These are phyloP conservation scores for Gypsophila paniculata DNA, from an alignment of 179 eudicot species.

Conservation along the genomic window DNA sequence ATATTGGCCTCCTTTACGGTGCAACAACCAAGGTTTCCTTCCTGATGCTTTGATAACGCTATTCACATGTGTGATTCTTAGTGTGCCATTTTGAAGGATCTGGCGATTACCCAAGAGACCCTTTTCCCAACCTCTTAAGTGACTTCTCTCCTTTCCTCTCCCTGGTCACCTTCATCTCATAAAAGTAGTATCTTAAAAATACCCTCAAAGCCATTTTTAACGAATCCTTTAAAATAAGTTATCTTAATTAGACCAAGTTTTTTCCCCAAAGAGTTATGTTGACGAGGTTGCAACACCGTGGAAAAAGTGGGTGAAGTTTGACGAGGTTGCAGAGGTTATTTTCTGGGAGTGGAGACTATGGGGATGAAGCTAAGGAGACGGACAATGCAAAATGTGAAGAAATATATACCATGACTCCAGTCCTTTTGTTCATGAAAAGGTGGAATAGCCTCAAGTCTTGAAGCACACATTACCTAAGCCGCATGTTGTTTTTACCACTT, in stretches of 20 bases:
- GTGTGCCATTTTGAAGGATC: not conserved
- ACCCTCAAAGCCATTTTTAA: not conserved
- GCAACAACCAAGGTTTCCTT: too few species aligned
- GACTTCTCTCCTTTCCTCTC: not conserved
- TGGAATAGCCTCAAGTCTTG: not conserved
- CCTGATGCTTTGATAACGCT: not conserved
- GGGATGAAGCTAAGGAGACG: not conserved
- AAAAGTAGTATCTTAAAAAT: not conserved
- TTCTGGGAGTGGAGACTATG: not conserved
- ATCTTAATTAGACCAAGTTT: not conserved
- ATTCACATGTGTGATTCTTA: not conserved
- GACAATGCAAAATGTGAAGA: not conserved
- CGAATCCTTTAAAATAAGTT: not conserved
- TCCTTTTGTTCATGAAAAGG: not conserved
- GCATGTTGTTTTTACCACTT: not conserved
- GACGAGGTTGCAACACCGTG: not conserved
- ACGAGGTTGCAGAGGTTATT: not conserved
- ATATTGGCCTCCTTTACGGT: too few species aligned
- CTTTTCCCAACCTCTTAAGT: not conserved
- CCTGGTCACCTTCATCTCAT: not conserved
- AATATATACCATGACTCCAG: not conserved
- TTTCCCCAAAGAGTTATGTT: not conserved
- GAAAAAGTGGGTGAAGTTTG: not conserved
- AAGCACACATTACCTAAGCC: not conserved
- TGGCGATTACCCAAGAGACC: not conserved